Evolutionary conservation across 1,139 yeast species (phyloP).

Genomic region (Yamadazyma oceani): DNA sequence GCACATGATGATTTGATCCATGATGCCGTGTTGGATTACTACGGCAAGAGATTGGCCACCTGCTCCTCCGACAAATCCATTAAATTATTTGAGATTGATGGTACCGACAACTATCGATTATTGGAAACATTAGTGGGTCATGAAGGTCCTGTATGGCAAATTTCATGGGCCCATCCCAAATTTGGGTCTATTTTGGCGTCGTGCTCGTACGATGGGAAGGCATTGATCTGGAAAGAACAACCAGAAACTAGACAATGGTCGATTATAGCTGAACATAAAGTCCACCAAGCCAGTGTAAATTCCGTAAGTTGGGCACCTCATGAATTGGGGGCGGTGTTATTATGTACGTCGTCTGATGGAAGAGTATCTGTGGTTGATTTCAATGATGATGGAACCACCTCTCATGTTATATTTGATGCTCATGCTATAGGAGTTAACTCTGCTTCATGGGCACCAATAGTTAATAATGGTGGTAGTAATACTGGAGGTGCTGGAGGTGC

Average conservation of each 20-base stretch:
- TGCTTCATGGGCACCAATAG: conserved; percentile 92
- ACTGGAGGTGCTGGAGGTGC: conserved; percentile 21
- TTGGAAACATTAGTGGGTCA: conserved; percentile 84
- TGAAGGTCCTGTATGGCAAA: conserved; percentile 99
- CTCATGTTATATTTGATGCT: conserved; percentile 66
- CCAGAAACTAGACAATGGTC: conserved; percentile 85
- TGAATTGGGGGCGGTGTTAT: conserved; percentile 87
- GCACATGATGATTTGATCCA: conserved; percentile 91
- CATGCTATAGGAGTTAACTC: conserved; percentile 93
- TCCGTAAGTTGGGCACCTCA: conserved; percentile 98
- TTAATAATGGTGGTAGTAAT: conserved; percentile 33
- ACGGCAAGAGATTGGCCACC: conserved; percentile 93
- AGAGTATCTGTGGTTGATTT: conserved; percentile 87
- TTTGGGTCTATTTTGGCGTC: conserved; percentile 94
- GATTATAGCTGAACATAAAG: conserved; percentile 81
- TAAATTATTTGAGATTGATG: conserved; percentile 86
- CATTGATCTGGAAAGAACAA: conserved; percentile 87
- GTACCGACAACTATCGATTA: conserved; percentile 73
- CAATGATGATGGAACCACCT: conserved; percentile 84
- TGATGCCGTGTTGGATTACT: conserved; percentile 95
- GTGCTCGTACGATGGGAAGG: conserved; percentile 94
- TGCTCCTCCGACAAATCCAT: conserved; percentile 94
- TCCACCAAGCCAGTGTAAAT: conserved; percentile 92
- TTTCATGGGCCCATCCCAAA: conserved; percentile 98
- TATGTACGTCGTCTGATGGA: conserved; percentile 94